phyloP scores from a whole-genome alignment of 2,329 filamentous ascomycete species.

The Pseudocercospora crystallina region DNA sequence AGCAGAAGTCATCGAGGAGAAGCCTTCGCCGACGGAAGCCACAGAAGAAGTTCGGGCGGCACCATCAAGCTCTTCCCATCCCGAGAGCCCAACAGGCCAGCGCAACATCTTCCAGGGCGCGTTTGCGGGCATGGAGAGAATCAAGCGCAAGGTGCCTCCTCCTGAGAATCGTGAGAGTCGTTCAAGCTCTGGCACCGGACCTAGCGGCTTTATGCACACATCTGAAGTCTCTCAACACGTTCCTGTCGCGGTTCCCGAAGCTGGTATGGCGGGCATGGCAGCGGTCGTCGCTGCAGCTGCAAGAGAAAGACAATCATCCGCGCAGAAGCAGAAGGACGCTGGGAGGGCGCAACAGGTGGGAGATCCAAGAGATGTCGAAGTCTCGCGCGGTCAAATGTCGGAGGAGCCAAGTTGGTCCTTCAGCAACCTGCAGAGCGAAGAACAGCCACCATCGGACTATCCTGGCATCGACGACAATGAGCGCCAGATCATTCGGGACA shows the following conservation, averaged over 20 bases:
- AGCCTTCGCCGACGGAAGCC: neutral
- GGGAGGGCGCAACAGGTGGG: neutral
- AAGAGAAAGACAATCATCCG: slow-evolving; percentile 1
- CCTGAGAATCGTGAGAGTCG: slow-evolving; percentile 3
- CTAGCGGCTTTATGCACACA: slow-evolving; percentile 22
- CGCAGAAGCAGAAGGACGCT: neutral
- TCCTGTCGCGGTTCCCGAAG: slow-evolving; percentile 16
- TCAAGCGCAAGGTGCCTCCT: slow-evolving; percentile 25
- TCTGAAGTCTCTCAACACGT: slow-evolving; percentile 29
- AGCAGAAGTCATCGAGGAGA: neutral
- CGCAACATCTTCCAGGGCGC: slow-evolving; percentile 24
- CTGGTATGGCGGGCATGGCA: slow-evolving; percentile 5
- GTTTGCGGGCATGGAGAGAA: slow-evolving; percentile 27
- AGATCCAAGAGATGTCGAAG: no score
- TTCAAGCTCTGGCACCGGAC: slow-evolving; percentile 8
- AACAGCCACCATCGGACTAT: neutral
- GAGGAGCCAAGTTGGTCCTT: slow-evolving; percentile 25
- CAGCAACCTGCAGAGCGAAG: slow-evolving; percentile 10
- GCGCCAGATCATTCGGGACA: slow-evolving; percentile 41
- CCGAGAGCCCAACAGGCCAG: slow-evolving; percentile 4
- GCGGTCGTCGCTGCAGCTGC: slow-evolving; percentile 8
- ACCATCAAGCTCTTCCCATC: neutral
- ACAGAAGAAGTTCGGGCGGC: no score
- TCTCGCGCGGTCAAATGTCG: neutral
- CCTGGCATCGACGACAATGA: slow-evolving; percentile 3